These are phyloP conservation scores for Penstemon eatonii DNA, from an alignment of 257 asterid species.

Conservation along the genomic window DNA sequence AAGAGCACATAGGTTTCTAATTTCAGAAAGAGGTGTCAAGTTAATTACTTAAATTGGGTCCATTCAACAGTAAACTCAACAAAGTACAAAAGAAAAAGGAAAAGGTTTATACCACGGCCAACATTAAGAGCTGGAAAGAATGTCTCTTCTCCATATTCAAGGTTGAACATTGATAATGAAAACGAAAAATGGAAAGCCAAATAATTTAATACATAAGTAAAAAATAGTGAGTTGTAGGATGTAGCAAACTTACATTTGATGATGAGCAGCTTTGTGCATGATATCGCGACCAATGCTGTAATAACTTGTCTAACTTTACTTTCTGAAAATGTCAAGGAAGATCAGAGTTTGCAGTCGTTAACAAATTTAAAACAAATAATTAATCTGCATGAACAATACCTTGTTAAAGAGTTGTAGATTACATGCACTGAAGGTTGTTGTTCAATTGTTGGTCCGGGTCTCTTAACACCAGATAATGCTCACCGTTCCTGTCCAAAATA, in stretches of 20 bases:
- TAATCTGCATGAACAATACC: conserved; percentile 42
- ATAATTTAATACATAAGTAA: conserved; percentile 13
- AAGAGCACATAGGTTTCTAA: not conserved
- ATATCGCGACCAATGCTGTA: conserved; percentile 92
- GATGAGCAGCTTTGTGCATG: conserved; percentile 68
- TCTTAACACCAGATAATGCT: conserved; percentile 80
- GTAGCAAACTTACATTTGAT: conserved; percentile 48
- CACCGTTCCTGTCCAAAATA: too few relatives aligned
- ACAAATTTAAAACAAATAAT: conserved; percentile 9
- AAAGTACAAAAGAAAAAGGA: conserved; percentile 21
- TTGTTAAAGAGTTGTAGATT: conserved; percentile 63
- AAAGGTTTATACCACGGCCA: conserved; percentile 70
- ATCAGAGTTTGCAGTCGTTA: conserved; percentile 21
- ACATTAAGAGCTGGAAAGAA: conserved; percentile 86
- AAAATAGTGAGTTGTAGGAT: conserved; percentile 2
- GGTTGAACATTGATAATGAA: conserved; percentile 16
- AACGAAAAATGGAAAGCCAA: conserved; percentile 19
- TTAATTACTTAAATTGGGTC: not conserved
- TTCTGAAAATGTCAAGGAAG: conserved; percentile 35
- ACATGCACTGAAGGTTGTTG: conserved; percentile 81
- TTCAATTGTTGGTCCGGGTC: conserved; percentile 62
- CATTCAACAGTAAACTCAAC: conserved; percentile 6
- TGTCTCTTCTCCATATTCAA: conserved; percentile 92
- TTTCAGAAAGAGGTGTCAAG: conserved; percentile 16
- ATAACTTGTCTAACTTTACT: conserved; percentile 85